Base-by-base conservation (phyloP, 2,329 filamentous ascomycete species). In the Hypoxylon sp. region DNA sequence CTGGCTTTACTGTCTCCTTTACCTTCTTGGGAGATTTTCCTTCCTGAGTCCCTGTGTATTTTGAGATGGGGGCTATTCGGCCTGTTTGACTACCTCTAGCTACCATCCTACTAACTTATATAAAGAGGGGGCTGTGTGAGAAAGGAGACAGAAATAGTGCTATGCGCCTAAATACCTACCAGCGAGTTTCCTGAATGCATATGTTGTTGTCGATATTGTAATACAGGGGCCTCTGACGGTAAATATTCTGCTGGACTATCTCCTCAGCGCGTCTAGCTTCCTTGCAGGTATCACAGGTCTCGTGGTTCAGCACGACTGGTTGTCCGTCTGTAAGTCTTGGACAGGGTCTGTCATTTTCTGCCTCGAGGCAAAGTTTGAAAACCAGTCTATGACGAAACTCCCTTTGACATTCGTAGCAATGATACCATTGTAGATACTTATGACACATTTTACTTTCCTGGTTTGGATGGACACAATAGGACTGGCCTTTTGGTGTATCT, bases 331-430 rank as follows among this genome's bases (percentile, higher is more conserved):
- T 54, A 6, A 56, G 21, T n/a, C 46, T 55, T 4, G 5, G 24
- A 21, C 71, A 73, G 31, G 55, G 51, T 3, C 29, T 4, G 1
- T 48, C 39, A 7, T 57, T 56, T 29, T 54, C 52, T 27, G 46
- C 55, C 11, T 58, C 48, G 13, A 62, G 46, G 17, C 70, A 72
- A 2, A 56, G 42, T 21, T n/a, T 58, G 11, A 29, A 31, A 21
- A 51, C 31, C 11, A 44, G 15, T 13, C 10, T 56, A n/a, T 62
- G 21, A 29, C 37, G 7, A 44, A 56, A 72, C 6, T 44, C 37
- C n/a, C 32, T 27, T 11, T 69, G 68, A 48, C 70, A 72, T 29
- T 71, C 68, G 32, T 67, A 67, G 55, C 70, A 72, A 15, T 69
- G 68, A 2, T 31, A 56, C 17, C 55, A 62, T 37, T 58, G 52